phyloP scores from a whole-genome alignment of 768 basidiomycete genomes.

The Steccherinum ochraceum region DNA sequence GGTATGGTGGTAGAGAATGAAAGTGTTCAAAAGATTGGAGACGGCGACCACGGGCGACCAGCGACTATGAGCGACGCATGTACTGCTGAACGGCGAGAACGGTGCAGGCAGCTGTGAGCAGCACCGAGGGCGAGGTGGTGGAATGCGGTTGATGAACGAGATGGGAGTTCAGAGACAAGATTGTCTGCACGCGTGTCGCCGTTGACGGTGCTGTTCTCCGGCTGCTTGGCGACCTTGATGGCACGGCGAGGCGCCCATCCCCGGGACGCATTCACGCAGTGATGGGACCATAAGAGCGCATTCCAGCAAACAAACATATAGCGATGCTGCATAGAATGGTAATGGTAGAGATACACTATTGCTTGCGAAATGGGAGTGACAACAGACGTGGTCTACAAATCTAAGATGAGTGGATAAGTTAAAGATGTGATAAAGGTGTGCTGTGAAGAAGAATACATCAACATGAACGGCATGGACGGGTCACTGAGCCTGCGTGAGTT shows the following conservation, averaged over 20 bases:
- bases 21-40: slow-evolving; percentile 10
- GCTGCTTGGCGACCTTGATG: background rate
- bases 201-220: background rate
- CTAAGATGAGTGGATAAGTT: too few species aligned
- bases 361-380: background rate
- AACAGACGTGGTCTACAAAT: background rate
- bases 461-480: too few species aligned
- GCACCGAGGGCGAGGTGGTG: slow-evolving; percentile 12
- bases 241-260: background rate
- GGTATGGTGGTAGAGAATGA: slow-evolving; percentile 12
- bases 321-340: background rate
- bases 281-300: too few species aligned
- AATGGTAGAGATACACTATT: background rate
- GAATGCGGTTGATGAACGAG: slow-evolving; percentile 4
- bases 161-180: background rate
- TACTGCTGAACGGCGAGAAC: slow-evolving; percentile 16
- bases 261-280: too few species aligned
- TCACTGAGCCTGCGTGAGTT: too few species aligned
- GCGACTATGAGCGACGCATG: slow-evolving; percentile 22
- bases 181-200: background rate
- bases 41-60: slow-evolving; percentile 26
- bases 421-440: too few species aligned
- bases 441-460: too few species aligned
- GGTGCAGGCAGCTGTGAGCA: background rate
- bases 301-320: background rate